A percentile compares a stretch with the other conserved stretches of the same genome.
phyloP scores from a whole-genome alignment of 164 flowering plant genomes.

The Pachysandra terminalis region DNA sequence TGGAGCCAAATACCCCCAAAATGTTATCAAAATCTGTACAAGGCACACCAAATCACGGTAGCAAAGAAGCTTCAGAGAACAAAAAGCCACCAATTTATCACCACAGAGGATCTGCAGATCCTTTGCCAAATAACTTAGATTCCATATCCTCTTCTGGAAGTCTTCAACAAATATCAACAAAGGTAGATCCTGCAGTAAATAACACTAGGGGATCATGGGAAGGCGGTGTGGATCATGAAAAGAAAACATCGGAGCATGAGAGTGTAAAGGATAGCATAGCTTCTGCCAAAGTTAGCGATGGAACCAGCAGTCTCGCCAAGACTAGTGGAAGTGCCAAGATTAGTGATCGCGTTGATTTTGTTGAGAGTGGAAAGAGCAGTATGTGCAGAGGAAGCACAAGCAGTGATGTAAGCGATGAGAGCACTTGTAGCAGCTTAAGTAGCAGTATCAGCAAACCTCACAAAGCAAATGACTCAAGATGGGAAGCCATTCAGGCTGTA shows the following conservation, averaged over 20 bases:
- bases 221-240: conserved; percentile 28
- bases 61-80: conserved; percentile 15
- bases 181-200: conserved; percentile 16
- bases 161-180: conserved; percentile 21
- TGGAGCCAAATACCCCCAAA: conserved; percentile 28
- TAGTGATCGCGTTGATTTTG: too few species aligned
- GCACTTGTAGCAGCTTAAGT: too few species aligned
- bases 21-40: conserved; percentile 21
- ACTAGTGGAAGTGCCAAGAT: too few species aligned
- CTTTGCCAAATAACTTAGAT: conserved; percentile 35
- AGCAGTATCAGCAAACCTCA: too few species aligned
- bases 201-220: conserved; percentile 21
- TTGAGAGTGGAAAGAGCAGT: too few species aligned
- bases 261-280: too few species aligned
- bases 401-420: too few species aligned
- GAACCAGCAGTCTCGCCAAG: too few species aligned
- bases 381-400: too few species aligned
- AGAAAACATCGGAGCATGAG: conserved; percentile 33
- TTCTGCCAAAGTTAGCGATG: conserved; percentile 57
- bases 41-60: conserved; percentile 23
- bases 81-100: conserved; percentile 18
- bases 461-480: conserved; percentile 65
- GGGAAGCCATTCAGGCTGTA: too few species aligned
- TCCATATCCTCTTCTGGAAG: conserved; percentile 30
- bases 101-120: conserved; percentile 20